Evolutionary conservation across 345 rosid species (phyloP), one percentile per base, ranked within the genome.

Genomic region (Syzygium aqueum): DNA sequence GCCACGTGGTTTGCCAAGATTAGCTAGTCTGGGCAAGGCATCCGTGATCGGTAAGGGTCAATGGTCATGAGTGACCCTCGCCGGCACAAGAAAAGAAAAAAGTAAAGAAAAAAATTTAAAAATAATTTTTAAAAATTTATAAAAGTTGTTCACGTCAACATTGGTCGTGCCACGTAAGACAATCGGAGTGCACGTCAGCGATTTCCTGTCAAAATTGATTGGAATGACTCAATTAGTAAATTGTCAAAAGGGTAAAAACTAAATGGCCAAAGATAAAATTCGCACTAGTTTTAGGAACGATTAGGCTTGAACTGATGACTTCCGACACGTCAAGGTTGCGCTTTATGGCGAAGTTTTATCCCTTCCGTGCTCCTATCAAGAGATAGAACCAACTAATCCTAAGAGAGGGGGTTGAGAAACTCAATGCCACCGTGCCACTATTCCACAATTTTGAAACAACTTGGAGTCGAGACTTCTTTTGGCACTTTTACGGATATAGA

Each of bases 101-200:
- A 10, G 11, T 0, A 23, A 59, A 57, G 27, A 54, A 25, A 57
- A 11, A 57, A 59, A 59, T 57, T 61, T 17, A 27, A 61, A 61
- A 27, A 7, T 40, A 27, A 7, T 12, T 27, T n/a, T 61, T 15
- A 27, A n/a, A 61, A 61, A 27, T 27, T 61, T 61, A 13, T 0
- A 11, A n/a, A n/a, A 61, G 3, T 61, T 61, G 4, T 61, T 16
- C 3, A 59, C 6, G 27, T 59, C 3, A 11, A 16, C 16, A 1
- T 27, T 0, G 8, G 2, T 6, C 12, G 4, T 59, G 1, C 13
- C 30, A 59, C 25, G 16, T 0, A 27, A 6, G 17, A 1, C 0
- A 6, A 2, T 28, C n/a, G 3, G 12, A 25, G 28, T 59, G 30
- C 4, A 61, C 17, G 3, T 61, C 13, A n/a, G 2, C 4, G 14